Conservation (phyloP, 331 rosid species). For the Pyracantha coccinea region DNA sequence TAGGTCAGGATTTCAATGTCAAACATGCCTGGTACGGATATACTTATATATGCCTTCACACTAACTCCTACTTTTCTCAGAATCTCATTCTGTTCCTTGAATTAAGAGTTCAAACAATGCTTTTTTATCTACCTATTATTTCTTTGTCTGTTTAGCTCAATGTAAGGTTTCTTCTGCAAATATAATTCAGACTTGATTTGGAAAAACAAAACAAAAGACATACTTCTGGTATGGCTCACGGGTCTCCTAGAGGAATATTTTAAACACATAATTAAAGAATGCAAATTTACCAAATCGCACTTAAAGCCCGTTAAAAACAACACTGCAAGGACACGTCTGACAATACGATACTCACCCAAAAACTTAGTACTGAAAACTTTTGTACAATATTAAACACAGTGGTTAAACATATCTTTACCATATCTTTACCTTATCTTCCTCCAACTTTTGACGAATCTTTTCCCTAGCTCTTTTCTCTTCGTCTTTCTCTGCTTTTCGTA, state of each 20-base stretch:
- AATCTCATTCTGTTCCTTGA: not conserved
- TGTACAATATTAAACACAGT: not conserved
- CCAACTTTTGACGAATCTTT: conserved; percentile 85
- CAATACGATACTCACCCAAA: not conserved
- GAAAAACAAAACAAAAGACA: not conserved
- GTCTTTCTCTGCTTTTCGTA: conserved; percentile 95
- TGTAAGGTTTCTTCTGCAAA: not conserved
- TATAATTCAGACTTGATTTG: not conserved
- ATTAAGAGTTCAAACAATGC: not conserved
- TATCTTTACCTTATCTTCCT: conserved; percentile 82
- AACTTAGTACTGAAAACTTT: not conserved
- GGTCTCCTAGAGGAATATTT: not conserved
- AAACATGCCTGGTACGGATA: not conserved
- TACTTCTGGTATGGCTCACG: not conserved
- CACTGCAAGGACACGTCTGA: not conserved
- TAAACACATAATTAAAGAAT: not conserved
- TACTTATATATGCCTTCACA: not conserved
- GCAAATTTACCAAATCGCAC: not conserved
- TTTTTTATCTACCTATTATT: not conserved
- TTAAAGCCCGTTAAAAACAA: not conserved
- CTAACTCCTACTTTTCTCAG: not conserved
- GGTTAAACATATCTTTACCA: conserved; percentile 23
- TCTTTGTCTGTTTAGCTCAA: not conserved
- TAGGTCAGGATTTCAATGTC: not conserved
- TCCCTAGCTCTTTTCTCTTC: conserved; percentile 95